A percentile compares a stretch with the other conserved stretches of the same genome.
Conservation (phyloP, 441 rosid genomes). For the Populus hybrid region DNA sequence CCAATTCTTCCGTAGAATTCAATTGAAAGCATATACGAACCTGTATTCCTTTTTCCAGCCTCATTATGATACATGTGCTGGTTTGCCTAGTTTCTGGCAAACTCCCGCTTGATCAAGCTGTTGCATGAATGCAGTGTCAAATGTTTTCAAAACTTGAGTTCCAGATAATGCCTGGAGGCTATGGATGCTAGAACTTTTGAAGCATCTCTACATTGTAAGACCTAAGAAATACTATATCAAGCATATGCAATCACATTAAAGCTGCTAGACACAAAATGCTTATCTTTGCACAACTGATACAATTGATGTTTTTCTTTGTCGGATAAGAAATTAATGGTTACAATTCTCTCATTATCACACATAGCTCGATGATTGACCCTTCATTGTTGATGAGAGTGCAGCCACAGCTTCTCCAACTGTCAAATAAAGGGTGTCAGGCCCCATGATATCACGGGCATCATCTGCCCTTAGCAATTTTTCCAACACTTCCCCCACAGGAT, state of each 20-base stretch:
- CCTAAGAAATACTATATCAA: not conserved
- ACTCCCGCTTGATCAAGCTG: not conserved
- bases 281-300: not conserved
- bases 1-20: not conserved
- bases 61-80: not conserved
- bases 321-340: not conserved
- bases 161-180: not conserved
- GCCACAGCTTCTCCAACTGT: conserved; percentile 85
- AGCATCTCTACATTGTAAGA: not conserved
- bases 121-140: not conserved
- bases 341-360: conserved; percentile 26
- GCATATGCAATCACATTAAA: not conserved
- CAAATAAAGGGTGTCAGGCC: conserved; percentile 65
- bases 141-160: not conserved
- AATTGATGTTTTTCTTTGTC: not conserved
- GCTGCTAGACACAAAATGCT: not conserved
- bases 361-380: conserved; percentile 42
- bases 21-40: not conserved
- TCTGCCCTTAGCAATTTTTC: conserved; percentile 75
- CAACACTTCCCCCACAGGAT: conserved; percentile 81
- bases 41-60: not conserved
- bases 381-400: conserved; percentile 51
- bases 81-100: not conserved
- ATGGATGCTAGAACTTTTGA: not conserved
- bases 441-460: conserved; percentile 34